Percentiles rank a stretch among this genome's conserved stretches.
Evolutionary conservation across 257 asterid species (phyloP).

Genomic region (Mitragyna speciosa): DNA sequence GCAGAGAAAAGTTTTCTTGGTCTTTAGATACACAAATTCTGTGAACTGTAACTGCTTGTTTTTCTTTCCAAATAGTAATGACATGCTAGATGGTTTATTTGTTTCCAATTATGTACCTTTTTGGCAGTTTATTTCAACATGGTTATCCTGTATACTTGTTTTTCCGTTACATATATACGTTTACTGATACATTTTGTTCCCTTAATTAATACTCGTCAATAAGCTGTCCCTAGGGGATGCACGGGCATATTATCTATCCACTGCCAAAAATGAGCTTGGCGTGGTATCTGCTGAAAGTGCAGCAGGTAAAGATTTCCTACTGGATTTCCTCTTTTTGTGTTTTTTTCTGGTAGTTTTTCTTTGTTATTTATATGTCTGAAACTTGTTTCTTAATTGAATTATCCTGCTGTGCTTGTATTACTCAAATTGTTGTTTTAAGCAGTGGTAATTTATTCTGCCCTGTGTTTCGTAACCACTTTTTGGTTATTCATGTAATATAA

Average conservation of each 20-base stretch:
- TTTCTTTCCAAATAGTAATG: background rate
- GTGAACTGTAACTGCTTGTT: background rate
- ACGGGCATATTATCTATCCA: constrained; percentile 84
- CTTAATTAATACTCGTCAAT: constrained; percentile 22
- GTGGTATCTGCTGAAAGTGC: constrained; percentile 88
- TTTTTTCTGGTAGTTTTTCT: background rate
- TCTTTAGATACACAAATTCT: background rate
- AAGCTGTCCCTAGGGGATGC: constrained; percentile 99
- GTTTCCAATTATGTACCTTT: background rate
- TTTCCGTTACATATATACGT: background rate
- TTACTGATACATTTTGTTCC: background rate
- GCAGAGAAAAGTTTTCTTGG: background rate
- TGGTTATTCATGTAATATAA: background rate
- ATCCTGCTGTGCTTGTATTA: too few relatives aligned
- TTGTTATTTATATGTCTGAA: background rate
- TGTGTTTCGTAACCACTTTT: background rate
- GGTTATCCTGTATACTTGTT: background rate
- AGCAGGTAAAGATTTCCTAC: constrained; percentile 67
- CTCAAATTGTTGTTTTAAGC: background rate
- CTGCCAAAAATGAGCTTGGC: constrained; percentile 91
- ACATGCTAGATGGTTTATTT: background rate
- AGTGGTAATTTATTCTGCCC: background rate
- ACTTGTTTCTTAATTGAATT: constrained; percentile 1
- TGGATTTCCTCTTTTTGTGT: background rate
- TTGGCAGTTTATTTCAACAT: background rate